Evolutionary conservation across 208 protist genomes (phyloP).

Genomic region (Leishmania gerbilli): DNA sequence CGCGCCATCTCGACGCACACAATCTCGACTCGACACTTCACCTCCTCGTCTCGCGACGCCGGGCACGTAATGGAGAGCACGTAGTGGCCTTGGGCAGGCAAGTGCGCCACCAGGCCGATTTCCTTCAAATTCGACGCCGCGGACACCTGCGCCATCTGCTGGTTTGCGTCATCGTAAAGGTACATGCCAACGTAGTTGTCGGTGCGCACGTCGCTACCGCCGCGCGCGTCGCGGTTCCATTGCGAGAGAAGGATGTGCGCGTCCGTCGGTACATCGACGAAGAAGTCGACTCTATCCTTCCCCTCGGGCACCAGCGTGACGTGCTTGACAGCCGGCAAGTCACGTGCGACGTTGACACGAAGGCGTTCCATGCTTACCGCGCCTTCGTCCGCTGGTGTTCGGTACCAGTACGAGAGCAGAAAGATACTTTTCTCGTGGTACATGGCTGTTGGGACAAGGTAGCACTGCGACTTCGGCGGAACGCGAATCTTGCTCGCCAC

Average conservation of each 20-base stretch:
- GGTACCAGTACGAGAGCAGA: slow-evolving; percentile 77
- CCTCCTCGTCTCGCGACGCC: slow-evolving; percentile 29
- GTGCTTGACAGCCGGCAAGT: slow-evolving; percentile 66
- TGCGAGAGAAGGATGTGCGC: slow-evolving; percentile 74
- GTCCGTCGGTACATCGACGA: slow-evolving; percentile 63
- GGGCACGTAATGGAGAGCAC: slow-evolving; percentile 67
- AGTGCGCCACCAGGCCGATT: slow-evolving; percentile 54
- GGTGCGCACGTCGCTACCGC: slow-evolving; percentile 47
- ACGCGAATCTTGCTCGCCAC: slow-evolving; percentile 56
- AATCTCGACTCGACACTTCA: slow-evolving; percentile 67
- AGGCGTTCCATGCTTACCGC: slow-evolving; percentile 44
- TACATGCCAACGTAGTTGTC: slow-evolving; percentile 79
- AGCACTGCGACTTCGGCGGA: slow-evolving; percentile 61
- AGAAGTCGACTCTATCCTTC: slow-evolving; percentile 74
- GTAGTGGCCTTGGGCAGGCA: slow-evolving; percentile 58
- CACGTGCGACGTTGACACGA: slow-evolving; percentile 46
- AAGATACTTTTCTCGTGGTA: slow-evolving; percentile 72
- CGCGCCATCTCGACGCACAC: slow-evolving; percentile 63
- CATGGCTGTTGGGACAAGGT: slow-evolving; percentile 76
- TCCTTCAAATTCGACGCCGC: slow-evolving; percentile 68
- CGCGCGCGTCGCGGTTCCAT: slow-evolving; percentile 39
- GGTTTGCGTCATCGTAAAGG: slow-evolving; percentile 60
- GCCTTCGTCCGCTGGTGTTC: slow-evolving; percentile 34
- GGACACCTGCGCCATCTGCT: slow-evolving; percentile 45
- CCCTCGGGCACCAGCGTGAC: slow-evolving; percentile 38